Percentiles rank a stretch among this genome's conserved stretches.
Evolutionary conservation across 75 land plant species (phyloP).

Genomic region (Larix kaempferi): DNA sequence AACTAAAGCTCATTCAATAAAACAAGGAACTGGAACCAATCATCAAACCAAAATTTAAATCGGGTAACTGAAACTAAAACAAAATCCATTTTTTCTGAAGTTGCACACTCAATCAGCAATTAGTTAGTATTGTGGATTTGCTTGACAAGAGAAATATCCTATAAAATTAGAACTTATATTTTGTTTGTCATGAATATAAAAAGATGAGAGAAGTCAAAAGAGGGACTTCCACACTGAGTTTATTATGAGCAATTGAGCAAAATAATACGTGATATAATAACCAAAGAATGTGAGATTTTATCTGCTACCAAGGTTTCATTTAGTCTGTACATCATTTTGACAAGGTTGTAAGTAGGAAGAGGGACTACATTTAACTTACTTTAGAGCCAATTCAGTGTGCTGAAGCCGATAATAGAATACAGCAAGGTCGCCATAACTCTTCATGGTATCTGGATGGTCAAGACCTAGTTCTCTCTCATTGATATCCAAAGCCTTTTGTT

Average conservation of each 20-base stretch:
- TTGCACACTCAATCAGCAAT: neutral
- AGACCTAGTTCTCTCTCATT: slow-evolving; percentile 98
- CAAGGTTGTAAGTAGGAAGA: neutral
- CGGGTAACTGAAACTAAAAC: neutral
- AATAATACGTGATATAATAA: neutral
- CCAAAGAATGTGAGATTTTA: neutral
- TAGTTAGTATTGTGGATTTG: neutral
- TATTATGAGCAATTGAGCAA: neutral
- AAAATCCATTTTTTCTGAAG: neutral
- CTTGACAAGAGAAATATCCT: slow-evolving; percentile 1
- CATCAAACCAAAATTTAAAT: neutral
- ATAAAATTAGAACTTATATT: neutral
- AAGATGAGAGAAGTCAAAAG: neutral
- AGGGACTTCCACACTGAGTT: neutral
- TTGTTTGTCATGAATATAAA: neutral
- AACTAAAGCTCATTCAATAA: neutral
- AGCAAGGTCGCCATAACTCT: slow-evolving; percentile 98
- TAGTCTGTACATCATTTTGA: neutral
- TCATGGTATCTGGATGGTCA: slow-evolving; percentile 99
- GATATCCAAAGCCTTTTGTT: slow-evolving; percentile 97
- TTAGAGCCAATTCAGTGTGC: slow-evolving; percentile 91
- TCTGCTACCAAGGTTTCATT: neutral
- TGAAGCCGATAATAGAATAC: slow-evolving; percentile 97
- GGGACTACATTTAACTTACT: slow-evolving; percentile 45
- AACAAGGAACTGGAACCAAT: neutral